Evolutionary conservation across 192 early-diverging fungal species (phyloP).

Genomic region (Rhizophagus sp.): DNA sequence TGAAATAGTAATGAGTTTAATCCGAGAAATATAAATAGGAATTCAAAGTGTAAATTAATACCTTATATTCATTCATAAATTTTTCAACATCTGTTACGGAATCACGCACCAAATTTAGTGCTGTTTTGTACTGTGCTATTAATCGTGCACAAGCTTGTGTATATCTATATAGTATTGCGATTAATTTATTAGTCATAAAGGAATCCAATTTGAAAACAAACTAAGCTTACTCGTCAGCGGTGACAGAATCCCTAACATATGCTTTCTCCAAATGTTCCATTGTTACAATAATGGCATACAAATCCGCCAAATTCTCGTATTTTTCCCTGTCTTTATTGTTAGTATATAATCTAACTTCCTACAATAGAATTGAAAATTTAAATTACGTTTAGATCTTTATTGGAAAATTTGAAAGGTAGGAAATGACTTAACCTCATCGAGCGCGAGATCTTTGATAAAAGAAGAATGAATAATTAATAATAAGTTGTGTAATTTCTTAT

Average conservation of each 20-base stretch:
- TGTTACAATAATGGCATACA: conserved; percentile 89
- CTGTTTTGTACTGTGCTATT: conserved; percentile 90
- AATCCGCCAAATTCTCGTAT: conserved; percentile 89
- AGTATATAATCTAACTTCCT: conserved; percentile 81
- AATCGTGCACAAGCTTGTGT: conserved; percentile 87
- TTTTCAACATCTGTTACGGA: conserved; percentile 65
- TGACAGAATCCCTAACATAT: conserved; percentile 85
- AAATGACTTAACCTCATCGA: conserved; percentile 5
- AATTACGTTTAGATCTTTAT: neutral
- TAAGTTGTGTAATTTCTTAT: neutral
- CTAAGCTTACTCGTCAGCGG: conserved; percentile 68
- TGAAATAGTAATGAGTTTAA: conserved; percentile 30
- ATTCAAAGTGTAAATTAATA: conserved; percentile 19
- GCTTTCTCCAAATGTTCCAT: conserved; percentile 92
- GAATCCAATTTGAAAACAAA: neutral
- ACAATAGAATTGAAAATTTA: neutral
- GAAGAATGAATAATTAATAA: neutral
- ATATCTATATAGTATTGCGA: conserved; percentile 55
- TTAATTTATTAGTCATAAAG: neutral
- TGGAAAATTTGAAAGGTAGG: neutral
- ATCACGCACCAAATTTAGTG: conserved; percentile 63
- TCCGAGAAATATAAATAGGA: neutral
- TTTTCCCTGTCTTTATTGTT: conserved; percentile 84
- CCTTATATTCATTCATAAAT: conserved; percentile 83
- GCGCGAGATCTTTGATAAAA: neutral